Base-by-base conservation (phyloP, 2,329 filamentous ascomycete genomes). In the Phialophora chinensis region DNA sequence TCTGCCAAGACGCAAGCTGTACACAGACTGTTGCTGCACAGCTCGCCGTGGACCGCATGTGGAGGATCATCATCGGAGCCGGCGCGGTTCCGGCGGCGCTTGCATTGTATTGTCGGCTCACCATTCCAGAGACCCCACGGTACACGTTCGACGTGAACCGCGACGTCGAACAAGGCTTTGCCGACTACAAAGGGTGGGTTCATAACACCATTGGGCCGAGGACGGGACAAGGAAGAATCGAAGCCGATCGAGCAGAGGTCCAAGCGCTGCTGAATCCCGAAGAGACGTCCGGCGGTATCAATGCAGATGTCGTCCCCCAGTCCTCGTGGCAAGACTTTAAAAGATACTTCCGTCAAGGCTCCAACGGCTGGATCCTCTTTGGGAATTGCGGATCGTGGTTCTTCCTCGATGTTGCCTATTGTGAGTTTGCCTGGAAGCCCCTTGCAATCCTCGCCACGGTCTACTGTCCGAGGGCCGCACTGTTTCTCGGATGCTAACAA, bases 381-480 rank as follows among this genome's bases (percentile, higher is more conserved):
- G 91, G 91, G 12, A 93, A 91, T 11, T 90, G 91, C 12, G 89
- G 90, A 53, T 94, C 91, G 3, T 95, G 92, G 91, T 94, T 93
- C 78, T 86, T 91, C 78, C 87, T 91, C 61, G 91, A 93, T 74
- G 82, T 86, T 57, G 83, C 83, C 75, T 59, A 66, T 75, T 90
- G 53, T 55, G 53, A 55, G 53, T 55, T 20, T 55, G 8, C 17
- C 38, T n/a, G 17, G 17, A n/a, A n/a, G 38, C 3, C 14, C 38
- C 35, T n/a, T 44, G 38, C 17, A 44, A 8, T n/a, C 38, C 38
- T 7, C 17, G 38, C 17, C 38, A 7, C 7, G 38, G 5, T 20
- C 4, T 35, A 12, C 33, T 11, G 33, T 35, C 33, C 33, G 10
- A 35, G 10, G 33, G 10, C 33, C 10, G 10, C 10, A 35, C 10